Evolutionary conservation across 306 rosid species (phyloP), one percentile per base, ranked within the genome.

Genomic region (Sechiopsis laciniata): DNA sequence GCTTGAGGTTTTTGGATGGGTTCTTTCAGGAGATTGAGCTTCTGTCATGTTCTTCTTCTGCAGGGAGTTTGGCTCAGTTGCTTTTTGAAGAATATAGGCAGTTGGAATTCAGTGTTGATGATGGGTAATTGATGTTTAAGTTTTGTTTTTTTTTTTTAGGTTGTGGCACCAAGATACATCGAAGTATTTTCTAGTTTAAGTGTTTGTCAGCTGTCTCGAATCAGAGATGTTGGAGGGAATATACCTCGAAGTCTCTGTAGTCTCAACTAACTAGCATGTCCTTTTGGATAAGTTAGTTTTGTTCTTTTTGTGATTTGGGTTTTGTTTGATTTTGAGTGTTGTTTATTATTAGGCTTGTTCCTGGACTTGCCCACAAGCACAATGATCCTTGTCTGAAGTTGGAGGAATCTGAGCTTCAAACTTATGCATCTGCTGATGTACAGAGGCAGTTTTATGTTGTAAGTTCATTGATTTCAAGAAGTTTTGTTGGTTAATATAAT

Each of bases 371-470:
- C 54, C 86, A 88, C 74, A 62, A 80, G 77, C 84, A 79, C 24
- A 85, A 75, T 17, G 53, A 64, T 26, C 80, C 91, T 1, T 85
- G 74, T 70, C 5, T 92, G 16, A 85, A 87, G 80, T 77, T 92
- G 73, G 90, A 84, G 73, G 88, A 81, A 55, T 58, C 78, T 52
- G 78, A 92, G 24, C 95, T 92, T 78, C 86, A 64, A 2, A 72
- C 85, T 74, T 37, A 83, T 42, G 86, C 93, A 17, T 78, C 84
- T 22, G 77, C 78, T 12, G 84, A 83, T 14, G 45, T 75, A 35
- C 97, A 92, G 62, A 78, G 79, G 46, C 88, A 77, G 74, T 92
- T 92, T 60, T 90, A 84, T 65, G 84, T 42, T 77, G 96, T 90
- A 74, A 76, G 72, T 71, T 56, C 40, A 16, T 21, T 19, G 10